Conservation (phyloP, 176 grass and related monocot species). For the Poa pratensis region DNA sequence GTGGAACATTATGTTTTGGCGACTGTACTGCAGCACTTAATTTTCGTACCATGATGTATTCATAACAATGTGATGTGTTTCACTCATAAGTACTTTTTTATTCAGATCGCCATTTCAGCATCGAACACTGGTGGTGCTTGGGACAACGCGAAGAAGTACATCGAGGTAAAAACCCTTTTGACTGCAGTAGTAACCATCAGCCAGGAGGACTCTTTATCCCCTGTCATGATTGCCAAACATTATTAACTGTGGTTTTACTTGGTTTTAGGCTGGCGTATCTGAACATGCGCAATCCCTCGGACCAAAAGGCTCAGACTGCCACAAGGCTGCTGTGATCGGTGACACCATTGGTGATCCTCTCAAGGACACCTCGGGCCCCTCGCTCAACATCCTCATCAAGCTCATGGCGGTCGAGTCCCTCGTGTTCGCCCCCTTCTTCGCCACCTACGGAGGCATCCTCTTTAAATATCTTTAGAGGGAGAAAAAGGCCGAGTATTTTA, state of each 20-base stretch:
- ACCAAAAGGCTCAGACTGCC: conserved; percentile 82
- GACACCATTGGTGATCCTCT: conserved; percentile 95
- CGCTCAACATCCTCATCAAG: conserved; percentile 96
- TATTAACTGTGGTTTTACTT: conserved; percentile 7
- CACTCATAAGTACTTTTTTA: neutral
- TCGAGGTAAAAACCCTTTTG: conserved; percentile 63
- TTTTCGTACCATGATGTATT: neutral
- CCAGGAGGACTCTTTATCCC: neutral
- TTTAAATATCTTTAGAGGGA: conserved; percentile 68
- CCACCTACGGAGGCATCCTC: conserved; percentile 85
- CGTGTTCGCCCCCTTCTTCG: conserved; percentile 92
- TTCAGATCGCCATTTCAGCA: conserved; percentile 94
- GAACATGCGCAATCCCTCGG: conserved; percentile 77
- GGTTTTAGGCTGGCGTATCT: conserved; percentile 80
- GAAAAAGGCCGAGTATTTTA: neutral
- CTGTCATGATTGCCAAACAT: neutral
- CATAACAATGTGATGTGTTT: neutral
- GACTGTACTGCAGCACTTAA: neutral
- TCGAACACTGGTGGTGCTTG: conserved; percentile 95
- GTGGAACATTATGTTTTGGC: neutral
- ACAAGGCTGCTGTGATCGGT: conserved; percentile 94
- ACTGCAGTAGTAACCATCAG: neutral
- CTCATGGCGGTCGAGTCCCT: conserved; percentile 96
- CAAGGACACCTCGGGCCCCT: conserved; percentile 93
- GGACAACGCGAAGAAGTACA: conserved; percentile 96